Conservation (phyloP, 164 flowering plant genomes). For the Hamamelis virginiana region DNA sequence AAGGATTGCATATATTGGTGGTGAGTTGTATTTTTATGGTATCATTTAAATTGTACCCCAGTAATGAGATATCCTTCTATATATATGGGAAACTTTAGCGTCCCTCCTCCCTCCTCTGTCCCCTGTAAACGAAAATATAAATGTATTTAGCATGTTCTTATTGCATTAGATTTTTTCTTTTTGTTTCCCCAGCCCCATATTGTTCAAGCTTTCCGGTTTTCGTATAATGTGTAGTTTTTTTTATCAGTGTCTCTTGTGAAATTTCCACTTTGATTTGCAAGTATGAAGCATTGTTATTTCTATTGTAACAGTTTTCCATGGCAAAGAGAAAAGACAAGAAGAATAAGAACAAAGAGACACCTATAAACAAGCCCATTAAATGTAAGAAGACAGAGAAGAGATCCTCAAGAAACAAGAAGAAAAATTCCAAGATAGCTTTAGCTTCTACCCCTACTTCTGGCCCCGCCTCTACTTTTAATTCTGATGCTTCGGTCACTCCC, state of each 20-base stretch:
- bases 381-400: constrained; percentile 16
- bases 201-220: neutral
- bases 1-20: too few relatives aligned
- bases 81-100: too few relatives aligned
- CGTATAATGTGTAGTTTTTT: neutral
- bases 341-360: constrained; percentile 2
- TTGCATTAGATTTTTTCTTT: too few relatives aligned
- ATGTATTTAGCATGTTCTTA: too few relatives aligned
- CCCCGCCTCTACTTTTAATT: neutral
- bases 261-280: neutral
- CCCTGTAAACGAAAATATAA: too few relatives aligned
- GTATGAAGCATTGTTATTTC: constrained; percentile 9
- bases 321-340: constrained; percentile 18
- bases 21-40: too few relatives aligned
- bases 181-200: too few relatives aligned
- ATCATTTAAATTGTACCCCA: too few relatives aligned
- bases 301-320: constrained; percentile 7
- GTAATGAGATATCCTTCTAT: too few relatives aligned
- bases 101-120: too few relatives aligned
- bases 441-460: neutral
- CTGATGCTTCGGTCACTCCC: neutral
- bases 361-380: neutral
- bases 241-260: neutral
- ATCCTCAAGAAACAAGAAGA: constrained; percentile 7
- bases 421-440: neutral